phyloP scores from a whole-genome alignment of 1,284 basidiomycete genomes.

The Singerocomus inundabilis region DNA sequence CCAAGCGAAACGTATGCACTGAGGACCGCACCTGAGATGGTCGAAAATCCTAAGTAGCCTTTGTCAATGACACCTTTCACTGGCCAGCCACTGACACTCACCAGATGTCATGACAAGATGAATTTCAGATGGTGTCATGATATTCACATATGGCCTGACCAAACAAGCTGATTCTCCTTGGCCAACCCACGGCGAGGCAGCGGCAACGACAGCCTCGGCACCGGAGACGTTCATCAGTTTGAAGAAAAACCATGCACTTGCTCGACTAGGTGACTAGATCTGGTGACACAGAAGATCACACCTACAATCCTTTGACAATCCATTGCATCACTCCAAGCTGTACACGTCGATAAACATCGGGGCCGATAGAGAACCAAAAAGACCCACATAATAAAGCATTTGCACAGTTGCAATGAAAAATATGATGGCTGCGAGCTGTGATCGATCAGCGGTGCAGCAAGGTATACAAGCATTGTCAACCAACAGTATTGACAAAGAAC shows the following conservation, averaged over 20 bases:
- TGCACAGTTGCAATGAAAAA: constrained; percentile 88
- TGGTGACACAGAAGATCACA: neutral
- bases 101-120: constrained; percentile 91
- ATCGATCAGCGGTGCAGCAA: constrained; percentile 8
- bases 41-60: constrained; percentile 62
- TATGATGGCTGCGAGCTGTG: constrained; percentile 70
- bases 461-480: constrained; percentile 19
- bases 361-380: neutral
- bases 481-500: constrained; percentile 79
- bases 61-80: constrained; percentile 3
- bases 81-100: constrained; percentile 24
- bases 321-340: constrained; percentile 84
- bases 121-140: constrained; percentile 87
- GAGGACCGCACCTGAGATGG: constrained; percentile 88
- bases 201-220: constrained; percentile 89
- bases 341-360: neutral
- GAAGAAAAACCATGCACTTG: constrained; percentile 89
- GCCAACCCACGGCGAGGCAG: constrained; percentile 89
- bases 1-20: constrained; percentile 83
- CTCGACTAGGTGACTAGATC: constrained; percentile 1
- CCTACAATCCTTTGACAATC: constrained; percentile 78
- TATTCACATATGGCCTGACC: constrained; percentile 81
- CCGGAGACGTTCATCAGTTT: constrained; percentile 85
- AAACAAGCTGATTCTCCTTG: constrained; percentile 86
- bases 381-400: constrained; percentile 73